Conservation (phyloP, 345 rosid genomes). For the Boechera stricta region DNA sequence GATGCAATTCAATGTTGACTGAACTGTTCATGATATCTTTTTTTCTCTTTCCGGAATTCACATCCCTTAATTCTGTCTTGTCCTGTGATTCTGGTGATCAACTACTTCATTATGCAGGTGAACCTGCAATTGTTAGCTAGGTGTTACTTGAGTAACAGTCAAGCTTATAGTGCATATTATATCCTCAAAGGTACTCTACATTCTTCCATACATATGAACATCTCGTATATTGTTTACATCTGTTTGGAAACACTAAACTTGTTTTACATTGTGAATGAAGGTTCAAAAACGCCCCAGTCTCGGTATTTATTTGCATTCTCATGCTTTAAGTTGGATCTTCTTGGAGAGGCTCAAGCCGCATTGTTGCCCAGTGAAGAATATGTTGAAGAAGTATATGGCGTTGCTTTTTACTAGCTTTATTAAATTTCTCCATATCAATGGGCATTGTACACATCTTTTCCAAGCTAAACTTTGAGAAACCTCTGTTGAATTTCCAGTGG, state of each 20-base stretch:
- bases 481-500: not conserved
- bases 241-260: not conserved
- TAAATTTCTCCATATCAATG: not conserved
- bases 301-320: slow-evolving; percentile 89
- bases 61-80: not conserved
- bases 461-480: not conserved
- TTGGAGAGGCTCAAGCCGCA: slow-evolving; percentile 88
- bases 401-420: slow-evolving; percentile 5
- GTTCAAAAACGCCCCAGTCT: slow-evolving; percentile 77
- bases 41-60: not conserved
- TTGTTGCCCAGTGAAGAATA: slow-evolving; percentile 65
- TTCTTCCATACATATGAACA: not conserved
- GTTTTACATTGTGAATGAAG: slow-evolving; percentile 49
- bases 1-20: slow-evolving; percentile 13
- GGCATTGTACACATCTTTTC: not conserved
- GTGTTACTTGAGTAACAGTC: slow-evolving; percentile 82
- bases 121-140: slow-evolving; percentile 83
- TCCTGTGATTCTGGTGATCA: not conserved
- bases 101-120: slow-evolving; percentile 51
- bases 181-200: slow-evolving; percentile 72
- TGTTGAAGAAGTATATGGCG: slow-evolving; percentile 56
- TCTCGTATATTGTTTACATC: not conserved
- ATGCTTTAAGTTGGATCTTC: slow-evolving; percentile 90
- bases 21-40: not conserved
- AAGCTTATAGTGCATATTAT: slow-evolving; percentile 76